A percentile compares a stretch with the other conserved stretches of the same genome.
phyloP scores from a whole-genome alignment of 2,329 filamentous ascomycete genomes.

The Bisporella sp. region DNA sequence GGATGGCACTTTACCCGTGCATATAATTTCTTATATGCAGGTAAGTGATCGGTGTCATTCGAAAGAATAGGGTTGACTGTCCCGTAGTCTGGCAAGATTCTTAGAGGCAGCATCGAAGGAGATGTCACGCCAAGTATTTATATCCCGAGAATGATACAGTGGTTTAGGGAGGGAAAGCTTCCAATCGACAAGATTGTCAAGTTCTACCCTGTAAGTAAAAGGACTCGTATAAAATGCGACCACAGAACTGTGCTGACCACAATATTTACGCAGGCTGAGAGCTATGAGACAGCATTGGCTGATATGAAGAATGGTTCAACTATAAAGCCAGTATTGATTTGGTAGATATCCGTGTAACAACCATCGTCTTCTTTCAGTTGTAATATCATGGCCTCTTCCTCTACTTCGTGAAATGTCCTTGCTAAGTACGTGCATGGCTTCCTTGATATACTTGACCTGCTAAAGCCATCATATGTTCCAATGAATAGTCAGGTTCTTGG shows the following conservation, averaged over 20 bases:
- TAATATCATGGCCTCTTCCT: too few relatives aligned
- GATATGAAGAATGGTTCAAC: conserved; percentile 34
- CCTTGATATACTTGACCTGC: too few relatives aligned
- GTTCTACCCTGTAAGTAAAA: neutral
- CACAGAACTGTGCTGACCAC: neutral
- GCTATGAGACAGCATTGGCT: conserved; percentile 12
- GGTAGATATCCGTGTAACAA: neutral
- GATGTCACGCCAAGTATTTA: conserved; percentile 15
- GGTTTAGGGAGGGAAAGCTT: conserved; percentile 39
- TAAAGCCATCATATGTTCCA: too few relatives aligned
- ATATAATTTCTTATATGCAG: neutral
- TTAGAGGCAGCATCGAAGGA: neutral
- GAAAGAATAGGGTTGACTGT: too few relatives aligned
- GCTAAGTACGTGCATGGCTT: too few relatives aligned
- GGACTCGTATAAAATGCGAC: neutral
- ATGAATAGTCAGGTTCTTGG: too few relatives aligned
- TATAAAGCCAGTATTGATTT: conserved; percentile 35
- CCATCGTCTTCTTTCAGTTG: too few relatives aligned
- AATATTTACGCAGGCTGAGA: conserved; percentile 1
- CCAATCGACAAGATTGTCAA: conserved; percentile 39
- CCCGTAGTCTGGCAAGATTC: neutral
- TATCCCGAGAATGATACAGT: conserved; percentile 40
- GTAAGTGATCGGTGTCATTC: neutral
- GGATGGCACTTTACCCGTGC: neutral
- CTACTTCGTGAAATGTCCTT: too few relatives aligned